Conservation (phyloP, 1,284 basidiomycete species). For the Kalmanozyma brasiliensis region DNA sequence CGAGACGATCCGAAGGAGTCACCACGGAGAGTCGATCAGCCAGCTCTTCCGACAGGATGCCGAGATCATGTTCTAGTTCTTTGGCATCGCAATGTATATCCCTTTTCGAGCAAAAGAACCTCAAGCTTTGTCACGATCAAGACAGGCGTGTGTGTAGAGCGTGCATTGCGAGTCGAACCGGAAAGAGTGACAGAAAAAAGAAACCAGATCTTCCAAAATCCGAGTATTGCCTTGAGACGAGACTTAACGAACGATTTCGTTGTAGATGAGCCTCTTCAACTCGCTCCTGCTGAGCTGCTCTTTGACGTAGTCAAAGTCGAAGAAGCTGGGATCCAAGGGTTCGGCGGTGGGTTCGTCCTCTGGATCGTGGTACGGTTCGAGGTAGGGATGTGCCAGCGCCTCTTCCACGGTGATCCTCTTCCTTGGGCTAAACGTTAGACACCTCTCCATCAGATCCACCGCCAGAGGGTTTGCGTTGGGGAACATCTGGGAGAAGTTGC, state of each 20-base stretch:
- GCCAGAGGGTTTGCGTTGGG: constrained; percentile 76
- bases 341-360: constrained; percentile 65
- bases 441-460: constrained; percentile 87
- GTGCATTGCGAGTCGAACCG: constrained; percentile 14
- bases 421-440: constrained; percentile 75
- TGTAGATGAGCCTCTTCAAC: constrained; percentile 63
- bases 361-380: constrained; percentile 66
- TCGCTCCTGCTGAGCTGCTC: constrained; percentile 70
- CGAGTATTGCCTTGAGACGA: no score
- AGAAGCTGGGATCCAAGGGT: constrained; percentile 65
- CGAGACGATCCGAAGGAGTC: constrained; percentile 93
- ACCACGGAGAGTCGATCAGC: constrained; percentile 82
- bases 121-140: neutral
- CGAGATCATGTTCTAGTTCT: constrained; percentile 58
- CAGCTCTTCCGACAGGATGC: constrained; percentile 66
- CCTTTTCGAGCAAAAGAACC: neutral
- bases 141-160: neutral
- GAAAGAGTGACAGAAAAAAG: constrained; percentile 4
- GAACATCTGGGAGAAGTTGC: constrained; percentile 80
- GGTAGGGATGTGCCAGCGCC: constrained; percentile 64
- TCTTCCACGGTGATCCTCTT: constrained; percentile 67
- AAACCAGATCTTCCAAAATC: neutral
- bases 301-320: constrained; percentile 65
- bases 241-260: constrained; percentile 58
- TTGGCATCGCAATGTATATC: constrained; percentile 2